phyloP scores from a whole-genome alignment of 1,139 yeast genomes.

The Taphrina wiesneri region DNA sequence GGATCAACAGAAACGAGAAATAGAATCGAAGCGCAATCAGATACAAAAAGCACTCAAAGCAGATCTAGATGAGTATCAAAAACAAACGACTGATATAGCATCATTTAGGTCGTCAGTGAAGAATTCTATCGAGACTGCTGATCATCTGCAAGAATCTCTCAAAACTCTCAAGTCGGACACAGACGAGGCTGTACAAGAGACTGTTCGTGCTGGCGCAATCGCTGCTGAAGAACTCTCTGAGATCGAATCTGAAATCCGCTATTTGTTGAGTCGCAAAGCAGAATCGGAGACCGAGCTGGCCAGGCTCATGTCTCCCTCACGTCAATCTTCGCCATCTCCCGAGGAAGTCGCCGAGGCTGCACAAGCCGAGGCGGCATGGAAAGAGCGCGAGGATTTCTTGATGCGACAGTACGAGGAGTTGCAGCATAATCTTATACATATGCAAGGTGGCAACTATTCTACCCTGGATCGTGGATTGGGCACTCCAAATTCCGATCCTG shows the following conservation, averaged over 20 bases:
- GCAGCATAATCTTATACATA: conserved; percentile 4
- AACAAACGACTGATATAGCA: conserved; percentile 19
- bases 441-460: neutral
- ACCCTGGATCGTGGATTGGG: neutral
- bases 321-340: conserved; percentile 17
- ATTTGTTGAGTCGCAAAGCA: conserved; percentile 22
- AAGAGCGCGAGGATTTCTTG: conserved; percentile 25
- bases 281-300: conserved; percentile 26
- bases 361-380: conserved; percentile 13
- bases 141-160: neutral
- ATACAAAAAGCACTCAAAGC: conserved; percentile 42
- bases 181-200: conserved; percentile 9
- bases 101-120: conserved; percentile 5
- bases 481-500: conserved; percentile 15
- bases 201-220: conserved; percentile 7
- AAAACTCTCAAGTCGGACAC: conserved; percentile 2
- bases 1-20: conserved; percentile 50
- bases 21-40: conserved; percentile 47
- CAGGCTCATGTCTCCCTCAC: conserved; percentile 5
- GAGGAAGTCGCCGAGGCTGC: conserved; percentile 18
- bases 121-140: conserved; percentile 4
- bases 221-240: conserved; percentile 29
- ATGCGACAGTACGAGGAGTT: conserved; percentile 22
- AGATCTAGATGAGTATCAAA: conserved; percentile 41
- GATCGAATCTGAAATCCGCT: conserved; percentile 29